These are phyloP conservation scores for Phtheirospermum japonicum DNA, from an alignment of 257 asterid species.

Conservation along the genomic window DNA sequence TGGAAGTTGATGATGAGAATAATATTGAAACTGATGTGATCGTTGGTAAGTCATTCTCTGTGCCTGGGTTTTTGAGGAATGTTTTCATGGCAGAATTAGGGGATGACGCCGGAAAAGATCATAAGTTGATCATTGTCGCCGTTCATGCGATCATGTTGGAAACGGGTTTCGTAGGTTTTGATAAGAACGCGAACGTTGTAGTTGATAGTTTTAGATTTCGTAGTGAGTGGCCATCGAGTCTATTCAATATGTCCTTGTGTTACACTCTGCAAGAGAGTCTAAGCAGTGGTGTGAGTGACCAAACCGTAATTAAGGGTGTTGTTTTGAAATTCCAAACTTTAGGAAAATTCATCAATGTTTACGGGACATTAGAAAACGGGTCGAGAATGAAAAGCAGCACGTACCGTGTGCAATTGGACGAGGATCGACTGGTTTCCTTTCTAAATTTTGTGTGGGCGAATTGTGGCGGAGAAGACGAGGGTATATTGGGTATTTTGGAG, in stretches of 20 bases:
- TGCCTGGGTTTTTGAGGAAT: slow-evolving; percentile 71
- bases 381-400: slow-evolving; percentile 25
- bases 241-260: slow-evolving; percentile 38
- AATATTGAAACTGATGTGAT: slow-evolving; percentile 30
- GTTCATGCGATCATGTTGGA: slow-evolving; percentile 79
- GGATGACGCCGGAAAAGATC: slow-evolving; percentile 44
- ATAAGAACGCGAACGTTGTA: slow-evolving; percentile 34
- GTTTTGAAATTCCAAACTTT: slow-evolving; percentile 60
- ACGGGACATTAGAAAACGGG: slow-evolving; percentile 50
- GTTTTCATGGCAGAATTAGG: slow-evolving; percentile 66
- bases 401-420: slow-evolving; percentile 47
- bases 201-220: slow-evolving; percentile 36
- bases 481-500: slow-evolving; percentile 33
- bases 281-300: background rate
- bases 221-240: slow-evolving; percentile 42
- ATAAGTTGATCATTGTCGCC: slow-evolving; percentile 60
- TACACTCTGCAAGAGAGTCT: slow-evolving; percentile 61
- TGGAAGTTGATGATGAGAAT: slow-evolving; percentile 38
- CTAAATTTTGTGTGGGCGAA: slow-evolving; percentile 86
- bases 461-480: slow-evolving; percentile 45
- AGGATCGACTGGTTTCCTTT: slow-evolving; percentile 52
- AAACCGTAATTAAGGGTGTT: slow-evolving; percentile 33
- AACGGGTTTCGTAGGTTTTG: slow-evolving; percentile 70
- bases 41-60: slow-evolving; percentile 53
- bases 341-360: slow-evolving; percentile 55